Conservation (phyloP, 805 yeast genomes). For the Candida odintsovae region DNA sequence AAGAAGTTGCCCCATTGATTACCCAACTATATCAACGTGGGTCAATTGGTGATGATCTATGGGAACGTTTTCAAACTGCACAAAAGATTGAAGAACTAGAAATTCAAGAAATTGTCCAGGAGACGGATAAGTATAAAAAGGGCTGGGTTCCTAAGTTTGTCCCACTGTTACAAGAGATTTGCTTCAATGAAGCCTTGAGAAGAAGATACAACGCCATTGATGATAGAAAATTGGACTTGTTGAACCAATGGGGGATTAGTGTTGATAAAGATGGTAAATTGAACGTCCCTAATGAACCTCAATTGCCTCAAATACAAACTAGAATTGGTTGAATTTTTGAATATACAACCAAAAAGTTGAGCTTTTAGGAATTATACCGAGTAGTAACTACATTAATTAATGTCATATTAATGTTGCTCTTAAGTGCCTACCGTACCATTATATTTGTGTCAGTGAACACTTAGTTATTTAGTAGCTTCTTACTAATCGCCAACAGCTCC, state of each 20-base stretch:
- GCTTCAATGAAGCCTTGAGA: slow-evolving; percentile 86
- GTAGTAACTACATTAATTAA: too few relatives aligned
- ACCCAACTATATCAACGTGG: slow-evolving; percentile 78
- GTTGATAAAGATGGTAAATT: slow-evolving; percentile 15
- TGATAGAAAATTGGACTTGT: slow-evolving; percentile 31
- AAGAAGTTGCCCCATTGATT: slow-evolving; percentile 70
- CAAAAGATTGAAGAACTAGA: slow-evolving; percentile 77
- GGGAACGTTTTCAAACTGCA: slow-evolving; percentile 73
- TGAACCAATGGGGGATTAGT: slow-evolving; percentile 28
- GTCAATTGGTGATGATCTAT: slow-evolving; percentile 83
- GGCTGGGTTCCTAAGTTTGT: slow-evolving; percentile 80
- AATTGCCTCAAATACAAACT: background rate
- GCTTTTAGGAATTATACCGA: too few relatives aligned
- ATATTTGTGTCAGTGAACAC: background rate
- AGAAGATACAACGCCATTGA: slow-evolving; percentile 50
- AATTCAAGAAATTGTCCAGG: slow-evolving; percentile 65
- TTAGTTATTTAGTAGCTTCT: background rate
- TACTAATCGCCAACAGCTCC: background rate
- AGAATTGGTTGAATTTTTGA: background rate
- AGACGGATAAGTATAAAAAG: slow-evolving; percentile 65
- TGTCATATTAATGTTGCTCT: too few relatives aligned
- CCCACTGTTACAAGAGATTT: slow-evolving; percentile 79
- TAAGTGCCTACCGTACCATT: too few relatives aligned
- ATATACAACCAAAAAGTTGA: too few relatives aligned
- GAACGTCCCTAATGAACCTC: background rate